Evolutionary conservation across 179 eudicot species (phyloP).

Genomic region (Corrigiola litoralis): DNA sequence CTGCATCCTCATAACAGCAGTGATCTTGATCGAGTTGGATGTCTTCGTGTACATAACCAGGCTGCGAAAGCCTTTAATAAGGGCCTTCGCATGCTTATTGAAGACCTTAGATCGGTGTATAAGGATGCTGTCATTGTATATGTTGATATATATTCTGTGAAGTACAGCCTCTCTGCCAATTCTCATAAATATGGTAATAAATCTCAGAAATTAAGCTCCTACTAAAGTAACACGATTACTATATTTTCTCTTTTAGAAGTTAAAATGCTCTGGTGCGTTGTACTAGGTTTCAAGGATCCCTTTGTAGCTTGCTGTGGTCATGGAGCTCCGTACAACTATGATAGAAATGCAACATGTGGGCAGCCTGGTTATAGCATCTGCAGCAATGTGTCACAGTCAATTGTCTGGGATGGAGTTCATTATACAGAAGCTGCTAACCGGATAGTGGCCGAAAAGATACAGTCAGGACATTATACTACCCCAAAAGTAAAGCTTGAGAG

Average conservation of each 20-base stretch:
- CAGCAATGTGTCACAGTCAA: conserved; percentile 29
- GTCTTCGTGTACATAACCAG: conserved; percentile 34
- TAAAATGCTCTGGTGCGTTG: neutral
- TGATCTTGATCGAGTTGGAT: conserved; percentile 42
- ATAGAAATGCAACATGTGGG: conserved; percentile 41
- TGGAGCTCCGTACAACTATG: conserved; percentile 36
- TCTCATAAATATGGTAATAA: conserved; percentile 36
- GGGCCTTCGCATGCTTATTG: conserved; percentile 25
- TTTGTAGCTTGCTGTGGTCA: conserved; percentile 43
- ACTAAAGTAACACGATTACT: too few relatives aligned
- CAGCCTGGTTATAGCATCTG: conserved; percentile 39
- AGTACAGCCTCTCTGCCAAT: conserved; percentile 41
- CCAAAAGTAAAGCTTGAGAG: conserved; percentile 21
- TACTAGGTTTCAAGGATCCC: conserved; percentile 38
- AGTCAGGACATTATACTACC: conserved; percentile 29
- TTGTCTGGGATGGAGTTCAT: conserved; percentile 60
- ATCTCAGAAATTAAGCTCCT: neutral
- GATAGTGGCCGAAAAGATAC: conserved; percentile 26
- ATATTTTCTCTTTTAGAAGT: neutral
- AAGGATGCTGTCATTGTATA: conserved; percentile 43
- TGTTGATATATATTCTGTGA: conserved; percentile 49
- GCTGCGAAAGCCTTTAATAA: conserved; percentile 46
- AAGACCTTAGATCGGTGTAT: conserved; percentile 27
- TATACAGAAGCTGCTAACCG: conserved; percentile 58
- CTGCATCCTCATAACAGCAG: conserved; percentile 25